Conservation (phyloP, 441 rosid species). For the Gossypium schwendimanii region DNA sequence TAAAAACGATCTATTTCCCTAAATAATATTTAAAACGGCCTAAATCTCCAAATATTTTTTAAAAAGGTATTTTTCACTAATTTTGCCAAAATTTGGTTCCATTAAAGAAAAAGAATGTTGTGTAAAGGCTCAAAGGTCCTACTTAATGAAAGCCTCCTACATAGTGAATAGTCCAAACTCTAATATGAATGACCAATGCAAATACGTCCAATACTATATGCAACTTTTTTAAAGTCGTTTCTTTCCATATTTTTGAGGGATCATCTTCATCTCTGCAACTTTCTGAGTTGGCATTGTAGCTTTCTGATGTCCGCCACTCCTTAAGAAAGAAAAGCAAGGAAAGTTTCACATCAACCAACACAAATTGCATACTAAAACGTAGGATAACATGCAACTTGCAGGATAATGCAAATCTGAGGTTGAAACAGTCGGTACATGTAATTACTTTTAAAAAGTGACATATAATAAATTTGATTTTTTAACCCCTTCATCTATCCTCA, state of each 20-base stretch:
- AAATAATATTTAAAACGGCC: too few species aligned
- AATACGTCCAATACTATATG: background rate
- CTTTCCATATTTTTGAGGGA: too few species aligned
- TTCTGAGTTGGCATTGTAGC: conserved; percentile 33
- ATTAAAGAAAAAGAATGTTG: background rate
- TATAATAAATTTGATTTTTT: background rate
- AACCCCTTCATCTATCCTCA: too few species aligned
- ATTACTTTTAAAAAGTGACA: background rate
- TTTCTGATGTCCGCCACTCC: background rate
- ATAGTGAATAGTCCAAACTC: background rate
- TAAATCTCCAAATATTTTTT: too few species aligned
- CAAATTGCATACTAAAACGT: background rate
- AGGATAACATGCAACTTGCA: background rate
- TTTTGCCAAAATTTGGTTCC: background rate
- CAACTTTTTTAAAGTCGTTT: too few species aligned
- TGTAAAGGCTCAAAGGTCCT: background rate
- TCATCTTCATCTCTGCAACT: conserved; percentile 8
- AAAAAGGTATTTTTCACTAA: too few species aligned
- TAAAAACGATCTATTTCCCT: too few species aligned
- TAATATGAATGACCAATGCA: background rate
- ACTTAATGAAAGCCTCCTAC: background rate
- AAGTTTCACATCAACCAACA: background rate
- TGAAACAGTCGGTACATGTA: background rate
- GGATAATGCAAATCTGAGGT: background rate
- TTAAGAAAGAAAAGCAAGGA: background rate